Conservation (phyloP, 495 filamentous ascomycete genomes). For the Neurospora tetrasperma region DNA sequence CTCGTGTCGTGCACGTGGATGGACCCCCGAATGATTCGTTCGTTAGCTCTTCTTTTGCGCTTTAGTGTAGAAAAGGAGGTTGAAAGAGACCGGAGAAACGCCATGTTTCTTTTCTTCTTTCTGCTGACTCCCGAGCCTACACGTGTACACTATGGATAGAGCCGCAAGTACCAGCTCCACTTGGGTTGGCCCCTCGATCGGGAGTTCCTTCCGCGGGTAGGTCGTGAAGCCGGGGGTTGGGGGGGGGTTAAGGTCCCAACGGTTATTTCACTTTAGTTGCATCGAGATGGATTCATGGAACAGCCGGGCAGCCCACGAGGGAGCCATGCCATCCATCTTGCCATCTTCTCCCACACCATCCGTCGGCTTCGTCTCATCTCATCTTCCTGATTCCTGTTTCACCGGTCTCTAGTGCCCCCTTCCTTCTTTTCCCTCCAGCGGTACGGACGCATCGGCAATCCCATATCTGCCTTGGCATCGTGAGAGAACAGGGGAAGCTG, state of each 20-base stretch:
- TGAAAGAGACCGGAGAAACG: background rate
- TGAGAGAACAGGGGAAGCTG: background rate
- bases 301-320: background rate
- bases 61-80: background rate
- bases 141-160: background rate
- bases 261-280: background rate
- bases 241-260: background rate
- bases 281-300: background rate
- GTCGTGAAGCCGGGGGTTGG: background rate
- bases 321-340: background rate
- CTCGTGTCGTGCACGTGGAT: background rate
- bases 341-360: background rate
- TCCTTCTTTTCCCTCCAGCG: background rate
- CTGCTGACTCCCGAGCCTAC: background rate
- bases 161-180: background rate
- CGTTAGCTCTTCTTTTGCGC: background rate
- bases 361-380: background rate
- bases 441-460: background rate
- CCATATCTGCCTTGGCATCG: background rate
- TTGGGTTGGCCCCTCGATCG: background rate
- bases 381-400: background rate
- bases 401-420: background rate
- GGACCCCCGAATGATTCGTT: background rate
- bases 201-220: background rate
- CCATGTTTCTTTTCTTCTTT: background rate